Evolutionary conservation across 164 flowering plant species (phyloP).

Genomic region (Annona squamosa): DNA sequence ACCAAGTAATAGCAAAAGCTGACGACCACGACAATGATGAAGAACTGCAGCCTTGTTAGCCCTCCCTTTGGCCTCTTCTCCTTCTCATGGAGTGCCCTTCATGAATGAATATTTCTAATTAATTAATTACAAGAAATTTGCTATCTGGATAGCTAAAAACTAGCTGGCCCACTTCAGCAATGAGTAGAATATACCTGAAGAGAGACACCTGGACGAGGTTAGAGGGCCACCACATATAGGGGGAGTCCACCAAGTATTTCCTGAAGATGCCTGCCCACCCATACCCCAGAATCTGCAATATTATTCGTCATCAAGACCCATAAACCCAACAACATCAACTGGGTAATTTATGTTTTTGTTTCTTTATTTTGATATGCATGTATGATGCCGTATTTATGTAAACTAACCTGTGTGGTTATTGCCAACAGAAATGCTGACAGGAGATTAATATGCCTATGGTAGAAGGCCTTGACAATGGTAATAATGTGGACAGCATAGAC

Average conservation of each 20-base stretch:
- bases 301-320: not conserved
- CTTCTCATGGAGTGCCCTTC: slow-evolving; percentile 51
- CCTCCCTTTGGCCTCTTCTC: slow-evolving; percentile 47
- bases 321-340: too few species aligned
- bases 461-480: slow-evolving; percentile 6
- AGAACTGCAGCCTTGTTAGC: slow-evolving; percentile 52
- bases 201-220: slow-evolving; percentile 13
- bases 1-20: slow-evolving; percentile 36
- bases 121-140: not conserved
- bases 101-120: not conserved
- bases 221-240: slow-evolving; percentile 15
- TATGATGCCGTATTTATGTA: not conserved
- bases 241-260: slow-evolving; percentile 7
- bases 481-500: slow-evolving; percentile 5
- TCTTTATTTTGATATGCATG: not conserved
- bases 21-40: slow-evolving; percentile 31
- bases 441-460: not conserved
- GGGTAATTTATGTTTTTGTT: not conserved
- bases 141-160: not conserved
- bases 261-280: slow-evolving; percentile 13
- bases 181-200: slow-evolving; percentile 4
- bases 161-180: not conserved
- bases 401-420: slow-evolving; percentile 7
- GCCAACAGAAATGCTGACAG: slow-evolving; percentile 5
- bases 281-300: slow-evolving; percentile 10